Base-by-base conservation (phyloP, 2,329 filamentous ascomycete species). In the Shiraia bambusicola region DNA sequence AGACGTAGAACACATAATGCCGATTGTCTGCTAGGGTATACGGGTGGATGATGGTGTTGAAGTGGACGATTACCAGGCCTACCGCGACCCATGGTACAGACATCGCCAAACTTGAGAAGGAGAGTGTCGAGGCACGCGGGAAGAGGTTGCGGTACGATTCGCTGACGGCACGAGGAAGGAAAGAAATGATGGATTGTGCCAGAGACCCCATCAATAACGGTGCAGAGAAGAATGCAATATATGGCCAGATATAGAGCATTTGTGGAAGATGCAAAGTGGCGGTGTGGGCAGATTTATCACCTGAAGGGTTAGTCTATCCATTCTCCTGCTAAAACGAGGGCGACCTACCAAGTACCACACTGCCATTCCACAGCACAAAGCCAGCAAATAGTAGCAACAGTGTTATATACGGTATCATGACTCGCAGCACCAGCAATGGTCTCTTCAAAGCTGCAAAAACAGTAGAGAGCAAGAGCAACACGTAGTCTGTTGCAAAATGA, bases 1-100 rank as follows among this genome's bases (percentile, higher is more conserved):
- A 98, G 46, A 95, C 76, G 71, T 98, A 98, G 69, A 98, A 98
- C 66, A 95, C 86, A 72, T 95, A 98, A 67, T 98, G 93, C 2
- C 93, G 79, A 68, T 98, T 98, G 69, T 98, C 93, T 25, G 93
- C 93, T 1, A 97, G 79, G 0, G 91, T 95, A 65, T 97, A 98
- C 0, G 93, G 92, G 62, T 98, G 93, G 30, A 97, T 81, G 49
- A 95, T 86, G 25, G 93, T 98, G 76, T 96, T 97, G 76, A 80
- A 86, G 49, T 81, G 80, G 16, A 96, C 82, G 2, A 76, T 69
- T 6, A 65, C 57, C 13, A 76, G 56, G 52, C 78, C 78, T 12
- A 40, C 38, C 2, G 38, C 27, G 2, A 60, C 45, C 50, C 72
- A 72, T 6, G 69, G 34, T 17, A 65, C 42, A 5, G 66, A 51